Evolutionary conservation across 83 land plant species (phyloP), one percentile per base, ranked within the genome.

Genomic region (Picea engelmannii): DNA sequence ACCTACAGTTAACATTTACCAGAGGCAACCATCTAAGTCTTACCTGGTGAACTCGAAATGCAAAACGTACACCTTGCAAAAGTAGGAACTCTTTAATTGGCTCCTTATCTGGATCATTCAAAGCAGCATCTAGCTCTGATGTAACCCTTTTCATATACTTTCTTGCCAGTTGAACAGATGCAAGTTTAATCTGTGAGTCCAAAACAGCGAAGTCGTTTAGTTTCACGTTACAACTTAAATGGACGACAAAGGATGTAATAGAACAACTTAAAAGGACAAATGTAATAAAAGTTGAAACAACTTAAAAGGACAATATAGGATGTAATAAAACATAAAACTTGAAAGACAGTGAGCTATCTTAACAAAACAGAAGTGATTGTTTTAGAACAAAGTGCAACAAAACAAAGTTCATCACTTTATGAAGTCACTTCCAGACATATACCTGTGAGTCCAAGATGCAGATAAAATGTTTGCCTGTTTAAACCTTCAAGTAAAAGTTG

Each of bases 11-110:
- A 42, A 23, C 21, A 44, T 73, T 27, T 66, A 23, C 68, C n/a
- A 70, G 10, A 70, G 59, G 5, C 77, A 20, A n/a, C 12, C 23
- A 10, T 21, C 15, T 47, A 6, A 23, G 92, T 84, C 73, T 61
- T 84, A 98, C 99, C 99, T 96, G 99, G 83, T 98, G 99, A 64
- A 96, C 99, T 25, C 99, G 92, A 88, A 96, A 96, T 69, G 99
- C 99, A 87, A 96, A 98, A 20, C 99, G 94, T 13, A 98, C 99
- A 23, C 99, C 99, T 89, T 98, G 99, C 49, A 98, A 87, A 40
- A 96, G 69, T 62, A 98, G 83, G 74, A 98, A 98, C 78, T 98
- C 99, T 80, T 96, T 86, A 86, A 85, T 82, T 65, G 97, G 96
- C 79, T 98, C 99, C 81, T 94, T 94, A 38, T 91, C 94, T 9